phyloP scores from a whole-genome alignment of 768 basidiomycete genomes.

The Pleurotus pulmonarius region DNA sequence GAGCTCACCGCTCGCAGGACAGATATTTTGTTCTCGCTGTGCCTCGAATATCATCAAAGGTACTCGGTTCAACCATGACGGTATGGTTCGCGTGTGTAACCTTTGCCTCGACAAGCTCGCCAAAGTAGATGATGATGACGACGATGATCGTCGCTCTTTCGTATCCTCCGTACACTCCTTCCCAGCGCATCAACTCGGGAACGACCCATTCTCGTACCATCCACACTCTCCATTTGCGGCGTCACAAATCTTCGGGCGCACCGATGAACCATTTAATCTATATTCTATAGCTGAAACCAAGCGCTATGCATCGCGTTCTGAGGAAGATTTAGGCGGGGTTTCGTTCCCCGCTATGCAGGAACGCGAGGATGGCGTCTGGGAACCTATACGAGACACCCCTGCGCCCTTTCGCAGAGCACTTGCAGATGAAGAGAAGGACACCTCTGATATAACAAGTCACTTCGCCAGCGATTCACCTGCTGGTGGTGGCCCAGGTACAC shows the following conservation, averaged over 20 bases:
- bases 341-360: constrained; percentile 46
- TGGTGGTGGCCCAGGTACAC: constrained; percentile 42
- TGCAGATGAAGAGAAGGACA: constrained; percentile 73
- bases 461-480: constrained; percentile 39
- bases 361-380: constrained; percentile 43
- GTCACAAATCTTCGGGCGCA: constrained; percentile 76
- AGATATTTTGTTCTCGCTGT: constrained; percentile 97
- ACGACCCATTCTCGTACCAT: constrained; percentile 37
- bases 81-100: constrained; percentile 95
- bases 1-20: constrained; percentile 46
- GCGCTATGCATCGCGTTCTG: constrained; percentile 45
- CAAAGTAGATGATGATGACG: constrained; percentile 84
- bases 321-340: constrained; percentile 47
- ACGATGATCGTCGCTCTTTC: constrained; percentile 83
- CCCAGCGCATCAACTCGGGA: constrained; percentile 73
- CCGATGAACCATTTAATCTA: constrained; percentile 75
- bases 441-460: constrained; percentile 33
- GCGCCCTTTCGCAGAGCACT: constrained; percentile 76
- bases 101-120: constrained; percentile 91
- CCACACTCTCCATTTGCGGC: constrained; percentile 87
- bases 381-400: constrained; percentile 49
- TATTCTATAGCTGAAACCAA: constrained; percentile 82
- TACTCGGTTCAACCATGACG: constrained; percentile 87
- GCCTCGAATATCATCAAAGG: constrained; percentile 97
- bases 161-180: constrained; percentile 70